Evolutionary conservation across 345 rosid genomes (phyloP), one percentile per base, ranked within the genome.

Genomic region (Corchorus capsularis): DNA sequence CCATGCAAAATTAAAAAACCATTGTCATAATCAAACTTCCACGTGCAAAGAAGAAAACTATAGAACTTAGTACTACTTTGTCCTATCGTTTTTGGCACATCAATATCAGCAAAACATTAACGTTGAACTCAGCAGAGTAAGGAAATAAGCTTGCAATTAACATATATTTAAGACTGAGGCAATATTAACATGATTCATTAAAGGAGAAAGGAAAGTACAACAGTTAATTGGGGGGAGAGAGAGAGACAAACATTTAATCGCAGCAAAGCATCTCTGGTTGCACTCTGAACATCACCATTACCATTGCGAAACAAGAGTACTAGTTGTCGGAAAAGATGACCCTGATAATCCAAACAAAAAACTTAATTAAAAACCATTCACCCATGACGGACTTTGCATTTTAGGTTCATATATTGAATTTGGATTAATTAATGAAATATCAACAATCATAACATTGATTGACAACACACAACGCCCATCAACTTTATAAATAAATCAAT

Each of bases 221-320:
- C 8, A 46, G 49, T 60, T 45, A 6, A 45, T 45, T 35, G 11
- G 74, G 73, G 19, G 15, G 15, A 35, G 50, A 72, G 76, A 50
- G 62, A 67, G 75, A 49, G 69, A 80, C 84, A 78, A 74, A 96
- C 99, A 81, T 92, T 88, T 81, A 96, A 81, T 46, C 88, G 92
- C 81, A 89, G 78, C 72, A 93, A 41, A 50, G 99, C 94, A 63
- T 89, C 96, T 78, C 89, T 87, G 74, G 91, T 83, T 71, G 90
- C 92, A 84, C 84, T 81, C 59, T 89, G 99, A 73, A 96, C 77
- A 72, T 80, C 84, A 76, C 85, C 92, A 81, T 81, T 84, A 65
- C 84, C 54, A 79, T 83, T 83, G 71, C 85, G 86, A 79, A 81
- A 87, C 82, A 93, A 59, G 65, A 82, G 54, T 66, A 96, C 90